Evolutionary conservation across 164 flowering plant species (phyloP).

Genomic region (Litsea cubeba): DNA sequence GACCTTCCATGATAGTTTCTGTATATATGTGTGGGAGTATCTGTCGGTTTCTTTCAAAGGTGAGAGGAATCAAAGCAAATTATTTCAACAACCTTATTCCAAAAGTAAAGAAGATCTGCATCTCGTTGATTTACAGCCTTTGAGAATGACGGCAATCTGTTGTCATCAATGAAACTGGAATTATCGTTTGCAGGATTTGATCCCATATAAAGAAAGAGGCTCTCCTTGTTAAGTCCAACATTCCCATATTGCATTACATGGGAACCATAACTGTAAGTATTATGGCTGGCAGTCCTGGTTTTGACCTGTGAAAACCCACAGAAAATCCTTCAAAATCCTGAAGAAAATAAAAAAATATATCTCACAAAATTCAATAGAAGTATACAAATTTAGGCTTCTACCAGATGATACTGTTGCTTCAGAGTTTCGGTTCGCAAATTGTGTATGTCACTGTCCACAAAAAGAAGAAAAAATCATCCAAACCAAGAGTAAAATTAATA

Average conservation of each 20-base stretch:
- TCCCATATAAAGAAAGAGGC: conserved; percentile 59
- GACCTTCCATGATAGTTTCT: no score
- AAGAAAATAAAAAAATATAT: neutral
- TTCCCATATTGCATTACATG: conserved; percentile 95
- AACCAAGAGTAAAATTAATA: neutral
- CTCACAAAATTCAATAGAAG: neutral
- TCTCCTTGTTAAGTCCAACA: conserved; percentile 37
- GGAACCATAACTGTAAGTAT: conserved; percentile 45
- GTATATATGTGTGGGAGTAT: neutral
- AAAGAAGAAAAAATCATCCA: conserved; percentile 9
- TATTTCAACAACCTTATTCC: conserved; percentile 55
- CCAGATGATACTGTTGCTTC: conserved; percentile 88
- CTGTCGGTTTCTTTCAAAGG: neutral
- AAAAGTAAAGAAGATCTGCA: conserved; percentile 79
- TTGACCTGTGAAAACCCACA: conserved; percentile 49
- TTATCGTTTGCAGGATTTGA: conserved; percentile 82
- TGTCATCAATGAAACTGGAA: conserved; percentile 41
- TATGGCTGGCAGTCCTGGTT: conserved; percentile 46
- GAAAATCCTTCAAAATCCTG: neutral
- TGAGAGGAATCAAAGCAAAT: neutral
- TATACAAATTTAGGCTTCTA: conserved; percentile 16
- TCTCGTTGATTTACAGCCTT: conserved; percentile 70
- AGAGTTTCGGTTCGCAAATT: conserved; percentile 67
- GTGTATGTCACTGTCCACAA: conserved; percentile 61
- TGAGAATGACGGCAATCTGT: conserved; percentile 37